A percentile compares a stretch with the other conserved stretches of the same genome.
These are phyloP conservation scores for Termitomyces eurrhizus DNA, from an alignment of 768 basidiomycete species.

Conservation along the genomic window DNA sequence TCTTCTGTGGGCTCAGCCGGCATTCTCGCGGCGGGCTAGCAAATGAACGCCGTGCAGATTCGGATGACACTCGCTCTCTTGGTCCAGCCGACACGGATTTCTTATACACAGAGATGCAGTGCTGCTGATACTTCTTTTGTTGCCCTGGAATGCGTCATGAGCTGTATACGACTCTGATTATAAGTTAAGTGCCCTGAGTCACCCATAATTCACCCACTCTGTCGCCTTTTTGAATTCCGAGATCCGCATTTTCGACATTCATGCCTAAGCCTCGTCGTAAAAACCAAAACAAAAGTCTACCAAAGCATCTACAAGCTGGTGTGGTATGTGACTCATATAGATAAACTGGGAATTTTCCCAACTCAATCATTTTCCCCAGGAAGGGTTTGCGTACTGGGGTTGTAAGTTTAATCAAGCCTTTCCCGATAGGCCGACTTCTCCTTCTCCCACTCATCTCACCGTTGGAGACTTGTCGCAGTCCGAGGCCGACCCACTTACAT, in stretches of 20 bases:
- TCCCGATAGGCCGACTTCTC: not conserved
- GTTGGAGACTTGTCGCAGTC: not conserved
- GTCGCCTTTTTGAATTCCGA: not conserved
- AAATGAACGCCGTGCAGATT: not conserved
- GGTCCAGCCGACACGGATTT: not conserved
- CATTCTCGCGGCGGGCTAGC: not conserved
- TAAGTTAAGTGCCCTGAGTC: constrained; percentile 5
- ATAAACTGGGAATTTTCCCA: not conserved
- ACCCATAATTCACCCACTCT: not conserved
- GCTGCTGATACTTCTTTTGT: constrained; percentile 5
- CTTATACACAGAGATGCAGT: constrained; percentile 8
- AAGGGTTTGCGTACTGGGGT: constrained; percentile 5
- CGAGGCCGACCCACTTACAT: not conserved
- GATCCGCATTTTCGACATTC: not conserved
- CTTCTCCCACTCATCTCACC: not conserved
- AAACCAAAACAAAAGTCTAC: constrained; percentile 4
- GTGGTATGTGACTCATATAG: not conserved
- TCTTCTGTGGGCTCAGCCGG: not conserved
- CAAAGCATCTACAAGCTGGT: not conserved
- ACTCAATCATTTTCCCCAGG: not conserved
- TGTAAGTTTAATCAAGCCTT: not conserved
- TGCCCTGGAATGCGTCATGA: not conserved
- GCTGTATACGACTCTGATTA: constrained; percentile 1
- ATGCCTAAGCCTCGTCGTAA: constrained; percentile 1
- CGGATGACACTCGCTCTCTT: constrained; percentile 1